Base-by-base conservation (phyloP, 2,329 filamentous ascomycete genomes). In the Colletotrichum lini region DNA sequence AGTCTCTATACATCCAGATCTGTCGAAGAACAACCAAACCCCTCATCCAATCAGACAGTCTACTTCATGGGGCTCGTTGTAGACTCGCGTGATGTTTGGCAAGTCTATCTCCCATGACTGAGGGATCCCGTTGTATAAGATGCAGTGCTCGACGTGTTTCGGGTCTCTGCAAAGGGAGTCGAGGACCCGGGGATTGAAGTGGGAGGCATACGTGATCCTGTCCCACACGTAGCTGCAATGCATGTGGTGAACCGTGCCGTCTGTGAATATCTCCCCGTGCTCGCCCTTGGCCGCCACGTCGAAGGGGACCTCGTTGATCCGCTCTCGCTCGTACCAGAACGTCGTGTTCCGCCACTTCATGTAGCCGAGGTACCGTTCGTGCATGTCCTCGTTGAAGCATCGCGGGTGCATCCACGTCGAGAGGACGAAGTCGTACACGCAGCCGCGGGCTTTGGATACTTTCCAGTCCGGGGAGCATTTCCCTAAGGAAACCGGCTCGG, bases 391-490 rank as follows among this genome's bases (percentile, higher is more conserved):
- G 40, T 71, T 66, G 47, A 67, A 73, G 62, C 68, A 70, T 15
- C 40, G 44, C 30, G 67, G 13, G 30, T 73, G 61, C 64, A 78
- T 82, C 68, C 79, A 70, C 10, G 67, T 70, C 1, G 67, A 70
- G 21, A 70, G 67, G 3, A 70, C 45, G 4, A 70, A 67, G 42
- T 70, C 67, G 26, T 66, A 70, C 2, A 70, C 57, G 54, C 67
- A 70, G 10, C 63, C 63, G 3, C 67, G 67, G 16, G 62, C 84
- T 1, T 78, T 81, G 15, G 74, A 79, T 2, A 82, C 78, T 15
- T 50, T 35, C 66, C 66, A 69, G 8, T 69, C 66, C 0, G 66
- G 66, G 0, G 66, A 52, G 40, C 66, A 69, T 12, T 65, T 65
- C 2, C 66, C 66, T 8, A 69, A 38, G 5, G 66, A 69, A 2